These are phyloP conservation scores for Flaveria floridana DNA, from an alignment of 140 eudicot genomes.

Conservation along the genomic window DNA sequence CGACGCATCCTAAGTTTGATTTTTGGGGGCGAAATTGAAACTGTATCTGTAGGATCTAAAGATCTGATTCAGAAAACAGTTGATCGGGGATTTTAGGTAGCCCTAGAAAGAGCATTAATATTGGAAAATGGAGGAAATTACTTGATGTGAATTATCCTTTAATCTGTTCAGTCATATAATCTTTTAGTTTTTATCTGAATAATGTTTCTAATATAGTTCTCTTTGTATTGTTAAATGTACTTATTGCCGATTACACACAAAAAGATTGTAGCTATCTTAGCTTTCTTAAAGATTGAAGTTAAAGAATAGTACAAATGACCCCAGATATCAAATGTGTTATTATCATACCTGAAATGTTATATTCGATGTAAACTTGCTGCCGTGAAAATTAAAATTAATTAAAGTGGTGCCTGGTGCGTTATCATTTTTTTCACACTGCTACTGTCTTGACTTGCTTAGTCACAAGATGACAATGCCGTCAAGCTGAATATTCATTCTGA, in stretches of 20 bases:
- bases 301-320: neutral
- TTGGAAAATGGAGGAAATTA: too few relatives aligned
- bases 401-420: neutral
- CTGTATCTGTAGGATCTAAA: conserved; percentile 13
- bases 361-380: neutral
- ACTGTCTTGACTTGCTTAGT: neutral
- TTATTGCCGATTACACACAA: neutral
- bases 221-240: conserved; percentile 3
- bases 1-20: neutral
- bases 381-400: neutral
- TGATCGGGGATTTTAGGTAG: neutral
- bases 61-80: neutral
- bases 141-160: too few relatives aligned
- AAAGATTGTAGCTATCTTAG: neutral
- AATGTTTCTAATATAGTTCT: neutral
- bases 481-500: neutral
- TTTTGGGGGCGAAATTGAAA: neutral
- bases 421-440: neutral
- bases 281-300: neutral
- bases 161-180: neutral
- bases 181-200: neutral
- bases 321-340: neutral
- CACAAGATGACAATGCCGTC: neutral
- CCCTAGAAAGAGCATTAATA: too few relatives aligned
- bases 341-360: neutral